Evolutionary conservation across 2,329 filamentous ascomycete genomes (phyloP), one percentile per base, ranked within the genome.

Genomic region (Apiospora rasikravindrae): DNA sequence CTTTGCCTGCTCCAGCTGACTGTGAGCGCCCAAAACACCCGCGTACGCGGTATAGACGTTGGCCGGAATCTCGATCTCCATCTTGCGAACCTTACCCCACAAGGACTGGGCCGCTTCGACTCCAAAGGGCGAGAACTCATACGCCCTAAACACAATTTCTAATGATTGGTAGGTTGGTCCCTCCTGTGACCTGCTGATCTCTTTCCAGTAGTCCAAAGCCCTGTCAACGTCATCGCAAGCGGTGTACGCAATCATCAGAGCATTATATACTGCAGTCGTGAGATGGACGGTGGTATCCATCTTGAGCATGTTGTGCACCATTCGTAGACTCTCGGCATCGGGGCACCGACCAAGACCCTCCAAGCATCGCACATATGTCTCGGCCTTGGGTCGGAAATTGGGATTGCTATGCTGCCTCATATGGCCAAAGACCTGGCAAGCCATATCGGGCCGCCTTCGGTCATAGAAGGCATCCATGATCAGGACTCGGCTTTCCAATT

Each of bases 241-340:
- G 0, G 91, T 90, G 79, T 97, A 96, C 0, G 94, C 95, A 16
- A 96, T 86, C 91, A 99, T 98, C 68, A 98, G 85, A 0, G 93
- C 91, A 77, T 98, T 98, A 77, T 92, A 90, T 2, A 98, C 85
- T 71, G 85, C 86, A 0, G 96, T 98, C 76, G 89, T 91, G 5
- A 92, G 88, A 76, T 95, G 91, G 49, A 98, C 88, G 57, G 90
- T 89, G n/a, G 91, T 88, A 81, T 99, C 96, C 81, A 98, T 91
- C 83, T 98, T 98, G 76, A 98, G 87, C 90, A 98, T 96, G 80
- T 98, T 98, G 84, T 98, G 93, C 2, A 97, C 89, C 74, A 93
- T 89, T 72, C 91, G 89, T 26, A 98, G 84, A 57, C 90, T 91
- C 71, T 93, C 90, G 1, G 83, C 78, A 76, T 93, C 90, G 11